phyloP scores from a whole-genome alignment of 176 grass and related monocot species.

The Aechmea fasciata region DNA sequence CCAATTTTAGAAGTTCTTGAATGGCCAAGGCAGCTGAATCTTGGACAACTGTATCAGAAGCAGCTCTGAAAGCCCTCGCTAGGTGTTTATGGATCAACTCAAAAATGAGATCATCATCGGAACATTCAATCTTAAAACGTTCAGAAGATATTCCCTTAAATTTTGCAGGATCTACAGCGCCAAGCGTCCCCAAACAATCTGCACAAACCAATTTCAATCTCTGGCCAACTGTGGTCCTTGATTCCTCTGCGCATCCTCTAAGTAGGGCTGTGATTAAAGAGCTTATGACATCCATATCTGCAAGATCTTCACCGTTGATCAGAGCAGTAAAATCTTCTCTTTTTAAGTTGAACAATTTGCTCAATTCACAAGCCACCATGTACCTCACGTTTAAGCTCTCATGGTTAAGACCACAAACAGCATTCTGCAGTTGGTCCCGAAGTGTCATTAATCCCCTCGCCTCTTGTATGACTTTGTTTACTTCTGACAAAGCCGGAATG shows the following conservation, averaged over 20 bases:
- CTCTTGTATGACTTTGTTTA: constrained; percentile 82
- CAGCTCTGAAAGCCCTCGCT: constrained; percentile 88
- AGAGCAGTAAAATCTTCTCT: constrained; percentile 78
- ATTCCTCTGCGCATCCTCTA: constrained; percentile 84
- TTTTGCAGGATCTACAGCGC: constrained; percentile 93
- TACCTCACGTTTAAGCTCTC: constrained; percentile 98
- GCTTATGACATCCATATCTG: constrained; percentile 74
- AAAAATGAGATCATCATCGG: constrained; percentile 98
- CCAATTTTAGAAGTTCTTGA: constrained; percentile 85
- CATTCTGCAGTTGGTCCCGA: constrained; percentile 79
- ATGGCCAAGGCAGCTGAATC: constrained; percentile 97
- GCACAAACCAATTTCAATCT: constrained; percentile 76
- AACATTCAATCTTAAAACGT: constrained; percentile 98
- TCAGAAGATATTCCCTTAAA: constrained; percentile 66
- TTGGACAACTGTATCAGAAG: constrained; percentile 78
- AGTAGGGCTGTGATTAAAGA: constrained; percentile 83
- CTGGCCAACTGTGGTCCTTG: constrained; percentile 78
- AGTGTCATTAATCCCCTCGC: constrained; percentile 81
- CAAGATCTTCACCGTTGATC: constrained; percentile 61
- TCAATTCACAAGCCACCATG: constrained; percentile 83
- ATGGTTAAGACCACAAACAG: constrained; percentile 81
- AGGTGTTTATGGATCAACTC: constrained; percentile 98
- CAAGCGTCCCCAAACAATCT: constrained; percentile 87
- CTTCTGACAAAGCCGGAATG: constrained; percentile 75
- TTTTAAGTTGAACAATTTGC: constrained; percentile 70